These are phyloP conservation scores for Cladosporium sp. DNA, from an alignment of 2,329 filamentous ascomycete species.

Conservation along the genomic window DNA sequence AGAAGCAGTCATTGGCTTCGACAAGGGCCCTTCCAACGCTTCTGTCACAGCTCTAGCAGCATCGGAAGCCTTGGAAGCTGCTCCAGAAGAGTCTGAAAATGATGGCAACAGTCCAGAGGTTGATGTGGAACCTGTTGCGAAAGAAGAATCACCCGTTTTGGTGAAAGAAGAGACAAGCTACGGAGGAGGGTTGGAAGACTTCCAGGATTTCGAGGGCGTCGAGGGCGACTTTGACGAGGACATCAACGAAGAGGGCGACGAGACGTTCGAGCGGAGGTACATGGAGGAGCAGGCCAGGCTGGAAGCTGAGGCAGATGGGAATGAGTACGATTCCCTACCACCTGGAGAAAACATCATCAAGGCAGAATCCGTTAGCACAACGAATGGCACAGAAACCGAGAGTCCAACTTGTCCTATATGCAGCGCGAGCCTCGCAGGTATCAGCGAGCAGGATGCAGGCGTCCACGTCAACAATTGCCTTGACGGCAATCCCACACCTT, in stretches of 20 bases:
- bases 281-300: slow-evolving; percentile 66
- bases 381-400: slow-evolving; percentile 19
- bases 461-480: slow-evolving; percentile 90
- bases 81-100: neutral
- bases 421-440: slow-evolving; percentile 56
- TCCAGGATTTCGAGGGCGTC: slow-evolving; percentile 47
- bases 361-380: slow-evolving; percentile 7
- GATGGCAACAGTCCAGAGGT: neutral
- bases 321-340: slow-evolving; percentile 25
- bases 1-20: slow-evolving; percentile 20
- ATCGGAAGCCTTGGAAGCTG: neutral
- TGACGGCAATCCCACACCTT: slow-evolving; percentile 69
- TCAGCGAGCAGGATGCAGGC: slow-evolving; percentile 60
- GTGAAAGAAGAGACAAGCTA: slow-evolving; percentile 50
- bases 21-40: slow-evolving; percentile 12
- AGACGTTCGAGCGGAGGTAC: slow-evolving; percentile 54
- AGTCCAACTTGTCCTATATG: slow-evolving; percentile 70
- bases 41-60: slow-evolving; percentile 1
- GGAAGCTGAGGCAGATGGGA: slow-evolving; percentile 51
- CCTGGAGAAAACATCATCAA: slow-evolving; percentile 17
- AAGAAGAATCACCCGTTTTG: slow-evolving; percentile 19
- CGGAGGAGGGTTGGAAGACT: slow-evolving; percentile 45
- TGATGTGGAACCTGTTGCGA: neutral
- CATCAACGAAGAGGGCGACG: slow-evolving; percentile 51
- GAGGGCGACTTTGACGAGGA: slow-evolving; percentile 58